Evolutionary conservation across 176 grass and related monocot genomes (phyloP).

Genomic region (Rhynchospora breviuscula): DNA sequence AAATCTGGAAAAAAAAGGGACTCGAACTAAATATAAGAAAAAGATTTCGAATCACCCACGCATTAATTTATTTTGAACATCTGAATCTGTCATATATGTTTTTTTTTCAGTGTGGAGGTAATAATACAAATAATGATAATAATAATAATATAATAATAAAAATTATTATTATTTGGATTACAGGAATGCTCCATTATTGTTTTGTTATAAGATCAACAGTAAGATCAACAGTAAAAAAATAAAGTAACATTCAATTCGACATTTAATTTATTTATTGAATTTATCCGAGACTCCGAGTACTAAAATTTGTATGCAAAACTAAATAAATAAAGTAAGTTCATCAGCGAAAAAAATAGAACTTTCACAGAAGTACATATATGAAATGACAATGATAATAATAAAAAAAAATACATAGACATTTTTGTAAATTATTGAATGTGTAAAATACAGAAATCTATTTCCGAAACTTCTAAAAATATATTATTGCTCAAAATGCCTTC

Average conservation of each 20-base stretch:
- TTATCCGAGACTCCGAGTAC: not conserved
- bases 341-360: not conserved
- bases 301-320: not conserved
- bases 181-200: not conserved
- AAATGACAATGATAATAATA: not conserved
- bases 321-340: too few relatives aligned
- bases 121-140: not conserved
- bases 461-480: not conserved
- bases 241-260: not conserved
- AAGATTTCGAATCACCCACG: too few relatives aligned
- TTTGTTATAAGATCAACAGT: too few relatives aligned
- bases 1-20: too few relatives aligned
- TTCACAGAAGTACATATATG: not conserved
- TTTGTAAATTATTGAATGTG: not conserved
- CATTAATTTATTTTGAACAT: too few relatives aligned
- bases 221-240: too few relatives aligned
- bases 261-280: not conserved
- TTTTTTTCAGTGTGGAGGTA: too few relatives aligned
- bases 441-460: not conserved
- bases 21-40: too few relatives aligned
- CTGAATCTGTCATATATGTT: too few relatives aligned
- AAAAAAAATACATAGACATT: not conserved
- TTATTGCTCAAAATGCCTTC: not conserved
- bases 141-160: not conserved
- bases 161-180: not conserved